Conservation (phyloP, 345 rosid genomes). For the Trapa bicornis region DNA sequence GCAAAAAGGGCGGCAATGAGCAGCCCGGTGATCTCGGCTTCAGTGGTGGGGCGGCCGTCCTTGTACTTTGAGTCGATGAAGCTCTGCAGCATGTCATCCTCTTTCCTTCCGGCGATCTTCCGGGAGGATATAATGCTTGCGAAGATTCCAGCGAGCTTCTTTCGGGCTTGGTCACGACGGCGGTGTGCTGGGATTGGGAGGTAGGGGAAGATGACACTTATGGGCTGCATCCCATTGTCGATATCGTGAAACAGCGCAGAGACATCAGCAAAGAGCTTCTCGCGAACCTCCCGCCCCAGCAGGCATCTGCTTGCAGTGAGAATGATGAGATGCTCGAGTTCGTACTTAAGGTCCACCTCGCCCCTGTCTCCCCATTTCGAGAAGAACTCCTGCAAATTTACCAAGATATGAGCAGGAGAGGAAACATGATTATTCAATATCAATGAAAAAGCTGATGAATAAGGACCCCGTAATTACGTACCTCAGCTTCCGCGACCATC, state of each 20-base stretch:
- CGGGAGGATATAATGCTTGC: slow-evolving; percentile 69
- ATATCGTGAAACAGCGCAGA: slow-evolving; percentile 91
- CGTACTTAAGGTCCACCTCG: slow-evolving; percentile 79
- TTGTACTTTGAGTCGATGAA: slow-evolving; percentile 94
- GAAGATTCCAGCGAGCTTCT: slow-evolving; percentile 70
- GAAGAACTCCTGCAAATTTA: slow-evolving; percentile 57
- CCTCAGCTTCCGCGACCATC: slow-evolving; percentile 95
- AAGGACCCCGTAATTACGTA: slow-evolving; percentile 4
- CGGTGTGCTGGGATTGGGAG: slow-evolving; percentile 91
- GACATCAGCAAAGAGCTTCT: slow-evolving; percentile 95
- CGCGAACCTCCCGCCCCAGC: slow-evolving; percentile 84
- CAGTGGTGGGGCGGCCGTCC: slow-evolving; percentile 81
- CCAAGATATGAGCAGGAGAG: no score
- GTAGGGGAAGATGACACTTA: slow-evolving; percentile 87
- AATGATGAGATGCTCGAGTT: slow-evolving; percentile 87
- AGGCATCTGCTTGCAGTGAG: slow-evolving; percentile 98
- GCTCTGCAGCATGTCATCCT: slow-evolving; percentile 91
- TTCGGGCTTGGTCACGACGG: slow-evolving; percentile 79
- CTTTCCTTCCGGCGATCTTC: slow-evolving; percentile 49
- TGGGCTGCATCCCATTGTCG: slow-evolving; percentile 93
- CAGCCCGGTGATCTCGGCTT: slow-evolving; percentile 77
- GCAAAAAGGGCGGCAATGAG: slow-evolving; percentile 97
- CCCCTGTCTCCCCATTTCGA: slow-evolving; percentile 94
- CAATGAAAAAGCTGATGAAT: no score
- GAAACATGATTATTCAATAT: no score